Evolutionary conservation across 108 stramenopile genomes (phyloP), one percentile per base, ranked within the genome.

Genomic region (Conticribra guillardii): DNA sequence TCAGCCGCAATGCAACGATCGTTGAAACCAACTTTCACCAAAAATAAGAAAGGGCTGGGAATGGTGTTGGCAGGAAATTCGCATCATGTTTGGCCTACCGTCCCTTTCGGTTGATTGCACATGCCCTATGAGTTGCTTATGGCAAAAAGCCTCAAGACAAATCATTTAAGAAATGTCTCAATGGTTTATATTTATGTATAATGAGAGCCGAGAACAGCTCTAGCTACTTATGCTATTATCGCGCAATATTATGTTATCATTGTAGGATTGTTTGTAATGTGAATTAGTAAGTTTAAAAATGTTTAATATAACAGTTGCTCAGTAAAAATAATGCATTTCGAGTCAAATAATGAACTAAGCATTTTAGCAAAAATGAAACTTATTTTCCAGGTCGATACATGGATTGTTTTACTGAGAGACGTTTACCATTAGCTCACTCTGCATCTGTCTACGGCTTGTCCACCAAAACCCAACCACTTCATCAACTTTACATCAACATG

Each of bases 41-140:
- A 83, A 34, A 80, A 80, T 49, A 76, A 55, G 16, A 62, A 62
- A 17, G 64, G 58, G 17, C 69, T 80, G 79, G 79, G 79, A 16
- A 80, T 75, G 74, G 28, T 75, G 14, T 41, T 80, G 31, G 73
- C 77, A 29, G 76, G 61, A 27, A 76, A 62, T 54, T 32, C 69
- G 0, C 58, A 82, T 66, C 64, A 65, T 44, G 76, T 65, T 37
- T 83, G 76, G 76, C 82, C 82, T 27, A 75, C 74, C n/a, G 79
- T 83, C 7, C 82, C 82, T 27, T 71, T 83, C 58, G 76, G 76
- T 27, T 76, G 51, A 60, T 21, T 27, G 47, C n/a, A n/a, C n/a
- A n/a, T n/a, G n/a, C n/a, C n/a, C n/a, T n/a, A n/a, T n/a, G n/a
- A n/a, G n/a, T n/a, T n/a, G n/a, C n/a, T n/a, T n/a, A n/a, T n/a